Percentiles rank a stretch among this genome's conserved stretches.
These are phyloP conservation scores for Peronosclerospora sorghi DNA, from an alignment of 352 stramenopile genomes.

Conservation along the genomic window DNA sequence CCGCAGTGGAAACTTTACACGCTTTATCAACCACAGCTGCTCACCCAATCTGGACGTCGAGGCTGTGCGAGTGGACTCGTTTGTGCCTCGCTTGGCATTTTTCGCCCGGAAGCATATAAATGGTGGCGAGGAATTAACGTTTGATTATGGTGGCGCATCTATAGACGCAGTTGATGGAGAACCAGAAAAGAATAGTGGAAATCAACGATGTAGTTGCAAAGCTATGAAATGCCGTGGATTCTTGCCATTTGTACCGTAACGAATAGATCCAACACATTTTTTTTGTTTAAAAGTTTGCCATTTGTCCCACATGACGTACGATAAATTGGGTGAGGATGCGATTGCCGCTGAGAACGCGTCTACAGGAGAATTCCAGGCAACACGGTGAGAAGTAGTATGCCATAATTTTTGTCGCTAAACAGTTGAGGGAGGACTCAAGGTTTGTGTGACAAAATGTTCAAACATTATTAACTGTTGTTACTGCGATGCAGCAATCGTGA, in stretches of 20 bases:
- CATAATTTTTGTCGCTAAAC: conserved; percentile 45
- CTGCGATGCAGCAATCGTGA: conserved; percentile 40
- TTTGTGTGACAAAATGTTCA: conserved; percentile 41
- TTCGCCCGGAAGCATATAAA: conserved; percentile 25
- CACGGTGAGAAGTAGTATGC: conserved; percentile 57
- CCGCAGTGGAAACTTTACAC: conserved; percentile 35
- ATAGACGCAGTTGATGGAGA: background rate
- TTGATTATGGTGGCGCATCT: conserved; percentile 36
- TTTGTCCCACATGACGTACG: conserved; percentile 39
- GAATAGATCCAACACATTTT: conserved; percentile 15
- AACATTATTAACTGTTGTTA: no score
- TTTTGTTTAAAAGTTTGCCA: conserved; percentile 3
- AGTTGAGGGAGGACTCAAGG: conserved; percentile 36
- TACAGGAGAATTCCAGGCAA: conserved; percentile 71
- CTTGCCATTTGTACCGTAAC: conserved; percentile 22
- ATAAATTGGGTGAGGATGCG: conserved; percentile 50
- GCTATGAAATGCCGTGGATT: conserved; percentile 20
- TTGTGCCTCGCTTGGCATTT: conserved; percentile 47
- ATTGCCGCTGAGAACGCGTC: conserved; percentile 47
- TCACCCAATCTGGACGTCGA: conserved; percentile 35
- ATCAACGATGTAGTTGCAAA: conserved; percentile 17
- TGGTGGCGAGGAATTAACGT: conserved; percentile 37
- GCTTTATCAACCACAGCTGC: conserved; percentile 71
- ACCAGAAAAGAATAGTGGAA: background rate
- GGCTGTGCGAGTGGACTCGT: conserved; percentile 42